A percentile compares a stretch with the other conserved stretches of the same genome.
phyloP scores from a whole-genome alignment of 208 protist species.

The Leishmania major region DNA sequence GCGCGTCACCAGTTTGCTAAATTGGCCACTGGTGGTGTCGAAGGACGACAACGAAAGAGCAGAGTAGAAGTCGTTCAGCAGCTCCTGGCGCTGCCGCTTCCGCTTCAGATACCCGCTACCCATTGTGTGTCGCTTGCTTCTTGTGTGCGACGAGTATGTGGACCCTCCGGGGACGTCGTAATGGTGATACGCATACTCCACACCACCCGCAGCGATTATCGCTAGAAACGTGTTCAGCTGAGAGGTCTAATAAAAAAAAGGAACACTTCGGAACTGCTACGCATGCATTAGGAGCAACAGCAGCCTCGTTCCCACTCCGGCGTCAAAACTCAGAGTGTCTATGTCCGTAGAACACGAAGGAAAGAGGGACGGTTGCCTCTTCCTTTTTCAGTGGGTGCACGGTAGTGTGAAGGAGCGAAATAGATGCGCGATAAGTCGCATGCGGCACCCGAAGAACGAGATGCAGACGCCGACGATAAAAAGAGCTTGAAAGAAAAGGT shows the following conservation, averaged over 20 bases:
- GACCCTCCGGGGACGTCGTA: neutral
- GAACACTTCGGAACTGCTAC: neutral
- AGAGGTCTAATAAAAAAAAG: neutral
- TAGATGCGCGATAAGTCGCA: neutral
- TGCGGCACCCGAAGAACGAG: neutral
- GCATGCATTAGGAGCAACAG: neutral
- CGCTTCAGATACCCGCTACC: slow-evolving; percentile 33
- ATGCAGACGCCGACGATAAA: neutral
- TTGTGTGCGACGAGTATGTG: neutral
- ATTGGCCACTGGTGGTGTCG: neutral
- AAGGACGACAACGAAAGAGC: neutral
- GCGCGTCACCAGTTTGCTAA: slow-evolving; percentile 16
- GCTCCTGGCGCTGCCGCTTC: slow-evolving; percentile 35
- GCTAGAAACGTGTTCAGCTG: neutral
- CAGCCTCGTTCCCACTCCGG: neutral
- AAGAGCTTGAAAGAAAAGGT: neutral
- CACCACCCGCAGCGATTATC: neutral
- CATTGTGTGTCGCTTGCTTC: slow-evolving; percentile 3
- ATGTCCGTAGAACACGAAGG: neutral
- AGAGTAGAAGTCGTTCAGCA: slow-evolving; percentile 30
- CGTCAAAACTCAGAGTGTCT: neutral
- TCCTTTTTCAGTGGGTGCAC: neutral
- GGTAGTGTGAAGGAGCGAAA: neutral
- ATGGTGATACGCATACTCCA: neutral
- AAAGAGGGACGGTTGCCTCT: neutral